These are phyloP conservation scores for Amylostereum areolatum DNA, from an alignment of 1,284 basidiomycete species.

Conservation along the genomic window DNA sequence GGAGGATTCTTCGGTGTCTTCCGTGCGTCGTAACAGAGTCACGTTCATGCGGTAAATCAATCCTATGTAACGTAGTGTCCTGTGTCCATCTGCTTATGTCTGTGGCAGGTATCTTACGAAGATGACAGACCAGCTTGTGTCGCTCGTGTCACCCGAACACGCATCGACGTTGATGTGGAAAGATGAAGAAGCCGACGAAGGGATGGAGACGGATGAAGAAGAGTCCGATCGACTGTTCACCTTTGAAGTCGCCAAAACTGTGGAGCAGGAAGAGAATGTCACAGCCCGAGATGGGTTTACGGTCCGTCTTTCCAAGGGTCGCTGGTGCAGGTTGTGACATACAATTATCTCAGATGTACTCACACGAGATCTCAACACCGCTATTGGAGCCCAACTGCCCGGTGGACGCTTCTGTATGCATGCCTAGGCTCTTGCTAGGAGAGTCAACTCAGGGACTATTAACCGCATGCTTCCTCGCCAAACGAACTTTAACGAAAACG, in stretches of 20 bases:
- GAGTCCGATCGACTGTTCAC: conserved; percentile 42
- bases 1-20: conserved; percentile 40
- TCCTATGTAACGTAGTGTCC: background rate
- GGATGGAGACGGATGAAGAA: conserved; percentile 21
- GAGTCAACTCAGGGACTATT: no score
- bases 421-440: no score
- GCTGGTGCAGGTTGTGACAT: background rate
- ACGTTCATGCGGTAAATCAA: conserved; percentile 52
- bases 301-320: conserved; percentile 19
- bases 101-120: conserved; percentile 46
- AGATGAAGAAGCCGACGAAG: conserved; percentile 21
- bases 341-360: background rate
- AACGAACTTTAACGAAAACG: no score
- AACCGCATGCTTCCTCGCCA: no score
- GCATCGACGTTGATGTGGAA: conserved; percentile 37
- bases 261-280: conserved; percentile 52
- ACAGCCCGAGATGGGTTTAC: conserved; percentile 33
- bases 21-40: conserved; percentile 44
- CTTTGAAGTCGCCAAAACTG: conserved; percentile 51
- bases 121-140: conserved; percentile 45
- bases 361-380: no score
- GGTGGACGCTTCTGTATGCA: no score
- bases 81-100: background rate
- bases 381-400: no score
- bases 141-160: conserved; percentile 41